Percentiles rank a stretch among this genome's conserved stretches.
Evolutionary conservation across 441 rosid genomes (phyloP).

Genomic region (Omphalea diandra): DNA sequence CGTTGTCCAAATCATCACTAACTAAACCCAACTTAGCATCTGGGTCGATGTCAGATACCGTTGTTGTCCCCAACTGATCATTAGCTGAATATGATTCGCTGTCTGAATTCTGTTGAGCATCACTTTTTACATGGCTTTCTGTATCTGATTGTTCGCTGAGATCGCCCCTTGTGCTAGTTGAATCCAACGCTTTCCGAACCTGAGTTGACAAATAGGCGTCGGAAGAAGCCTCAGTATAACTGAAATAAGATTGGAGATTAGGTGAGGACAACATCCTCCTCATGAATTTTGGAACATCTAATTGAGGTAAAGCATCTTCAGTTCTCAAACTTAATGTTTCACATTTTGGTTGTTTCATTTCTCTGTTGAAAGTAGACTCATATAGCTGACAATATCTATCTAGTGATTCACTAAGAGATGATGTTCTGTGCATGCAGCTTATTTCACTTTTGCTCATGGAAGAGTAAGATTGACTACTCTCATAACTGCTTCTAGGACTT

Average conservation of each 20-base stretch:
- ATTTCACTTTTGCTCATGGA: conserved; percentile 22
- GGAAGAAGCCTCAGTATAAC: conserved; percentile 20
- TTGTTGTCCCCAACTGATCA: conserved; percentile 13
- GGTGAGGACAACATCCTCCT: conserved; percentile 65
- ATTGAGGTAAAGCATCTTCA: conserved; percentile 29
- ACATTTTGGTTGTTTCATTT: conserved; percentile 36
- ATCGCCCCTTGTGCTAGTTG: neutral
- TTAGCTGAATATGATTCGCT: conserved; percentile 10
- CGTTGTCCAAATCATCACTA: conserved; percentile 17
- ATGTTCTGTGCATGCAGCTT: conserved; percentile 37
- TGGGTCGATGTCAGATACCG: conserved; percentile 7
- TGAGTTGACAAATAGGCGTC: conserved; percentile 28
- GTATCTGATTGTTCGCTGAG: neutral
- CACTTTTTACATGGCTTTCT: conserved; percentile 6
- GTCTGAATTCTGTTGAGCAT: conserved; percentile 20
- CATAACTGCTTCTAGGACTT: conserved; percentile 18
- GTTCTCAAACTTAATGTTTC: conserved; percentile 30
- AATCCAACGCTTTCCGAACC: conserved; percentile 3
- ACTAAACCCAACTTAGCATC: neutral
- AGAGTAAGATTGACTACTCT: conserved; percentile 14
- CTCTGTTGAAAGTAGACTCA: conserved; percentile 48
- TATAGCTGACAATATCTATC: conserved; percentile 64
- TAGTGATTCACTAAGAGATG: conserved; percentile 57
- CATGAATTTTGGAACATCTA: conserved; percentile 32
- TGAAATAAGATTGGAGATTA: conserved; percentile 40